Evolutionary conservation across 257 asterid genomes (phyloP), one percentile per base, ranked within the genome.

Genomic region (Pogostemon cablin): DNA sequence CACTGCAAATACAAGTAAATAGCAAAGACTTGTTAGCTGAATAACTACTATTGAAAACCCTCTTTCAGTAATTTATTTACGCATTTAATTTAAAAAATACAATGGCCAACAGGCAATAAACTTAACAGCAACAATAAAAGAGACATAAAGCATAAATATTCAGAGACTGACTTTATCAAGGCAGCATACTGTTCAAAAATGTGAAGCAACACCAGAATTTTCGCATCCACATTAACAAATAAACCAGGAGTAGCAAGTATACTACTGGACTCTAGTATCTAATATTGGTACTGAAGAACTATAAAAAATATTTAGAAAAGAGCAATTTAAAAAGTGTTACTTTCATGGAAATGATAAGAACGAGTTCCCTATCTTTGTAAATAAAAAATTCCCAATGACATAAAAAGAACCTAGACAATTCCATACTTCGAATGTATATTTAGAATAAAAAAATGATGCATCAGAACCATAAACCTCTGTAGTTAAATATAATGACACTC

Each of bases 1-100:
- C 98, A 17, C 96, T 92, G 92, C 84, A 75, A 72, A 72, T 40
- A 50, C 11, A 62, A 61, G 35, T 44, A 72, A 48, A 47, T 53
- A 75, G 68, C 9, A 73, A 63, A 72, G 37, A 15, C 76, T 32
- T 48, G 75, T 78, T 48, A 77, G 73, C 55, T 40, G 68, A 84
- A 75, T 72, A 74, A 7, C 53, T 55, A 56, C 67, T 58, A 71
- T 55, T 11, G 71, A 41, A 69, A 40, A 1, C 60, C 4, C 53
- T 41, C 44, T 41, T 41, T 25, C 32, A 25, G 32, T 1, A 25
- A 41, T 41, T n/a, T n/a, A 10, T 49, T 49, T n/a, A 50, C 15
- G 56, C 5, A 50, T 50, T 1, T 12, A 11, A 11, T 50, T 50
- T 48, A 48, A 50, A 12, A 20, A 57, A 50, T 11, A 12, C 56